Percentiles rank a stretch among this genome's conserved stretches.
phyloP scores from a whole-genome alignment of 2,329 filamentous ascomycete species.

The Ampelomyces quisqualis region DNA sequence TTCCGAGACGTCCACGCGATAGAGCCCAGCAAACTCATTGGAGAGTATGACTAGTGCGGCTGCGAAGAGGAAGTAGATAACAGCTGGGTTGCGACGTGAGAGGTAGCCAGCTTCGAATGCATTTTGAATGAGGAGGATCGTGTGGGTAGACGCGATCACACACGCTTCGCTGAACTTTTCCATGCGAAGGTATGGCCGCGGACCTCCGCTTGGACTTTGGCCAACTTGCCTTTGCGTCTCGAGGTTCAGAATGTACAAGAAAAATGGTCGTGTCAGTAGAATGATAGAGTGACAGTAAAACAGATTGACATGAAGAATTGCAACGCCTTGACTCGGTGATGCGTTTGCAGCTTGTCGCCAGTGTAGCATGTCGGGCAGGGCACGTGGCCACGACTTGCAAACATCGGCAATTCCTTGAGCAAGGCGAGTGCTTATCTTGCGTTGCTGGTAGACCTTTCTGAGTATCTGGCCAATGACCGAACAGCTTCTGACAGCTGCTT shows the following conservation, averaged over 20 bases:
- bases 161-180: constrained; percentile 51
- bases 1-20: constrained; percentile 37
- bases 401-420: constrained; percentile 60
- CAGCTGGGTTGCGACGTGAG: constrained; percentile 43
- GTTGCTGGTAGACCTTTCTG: constrained; percentile 60
- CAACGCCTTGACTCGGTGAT: constrained; percentile 55
- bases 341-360: constrained; percentile 52
- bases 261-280: constrained; percentile 64
- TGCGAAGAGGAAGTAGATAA: constrained; percentile 48
- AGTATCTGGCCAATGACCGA: constrained; percentile 61
- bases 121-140: constrained; percentile 44
- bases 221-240: constrained; percentile 42
- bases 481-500: constrained; percentile 60
- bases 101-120: constrained; percentile 46
- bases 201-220: constrained; percentile 27
- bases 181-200: constrained; percentile 45
- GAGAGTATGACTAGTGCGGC: constrained; percentile 44
- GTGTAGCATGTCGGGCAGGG: constrained; percentile 52
- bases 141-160: constrained; percentile 46
- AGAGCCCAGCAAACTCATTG: constrained; percentile 44
- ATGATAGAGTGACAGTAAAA: constrained; percentile 64
- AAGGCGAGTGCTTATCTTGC: constrained; percentile 59
- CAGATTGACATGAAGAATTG: constrained; percentile 63
- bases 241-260: constrained; percentile 58
- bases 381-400: constrained; percentile 55